These are phyloP conservation scores for Zygnema cylindricum DNA, from an alignment of 139 green algal species.

Conservation along the genomic window DNA sequence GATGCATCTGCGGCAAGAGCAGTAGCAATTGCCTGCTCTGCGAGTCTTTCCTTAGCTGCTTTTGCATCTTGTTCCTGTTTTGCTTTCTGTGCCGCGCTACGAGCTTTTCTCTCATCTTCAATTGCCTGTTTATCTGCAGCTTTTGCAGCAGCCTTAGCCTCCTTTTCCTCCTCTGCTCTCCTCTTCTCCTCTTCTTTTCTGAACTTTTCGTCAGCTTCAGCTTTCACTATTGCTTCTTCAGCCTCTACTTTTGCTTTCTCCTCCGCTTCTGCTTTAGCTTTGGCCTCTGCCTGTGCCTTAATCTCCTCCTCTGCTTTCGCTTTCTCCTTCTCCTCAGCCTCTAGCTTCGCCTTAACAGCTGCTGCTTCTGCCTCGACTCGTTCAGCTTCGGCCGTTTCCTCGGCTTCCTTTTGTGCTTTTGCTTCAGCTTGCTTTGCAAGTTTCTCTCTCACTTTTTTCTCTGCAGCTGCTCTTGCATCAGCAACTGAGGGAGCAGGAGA, in stretches of 20 bases:
- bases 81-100: no score
- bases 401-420: constrained; percentile 6
- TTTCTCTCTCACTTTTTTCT: constrained; percentile 26
- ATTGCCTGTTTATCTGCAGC: no score
- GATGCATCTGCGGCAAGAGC: not conserved
- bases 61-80: constrained; percentile 36
- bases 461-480: constrained; percentile 35
- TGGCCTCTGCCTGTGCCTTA: no score
- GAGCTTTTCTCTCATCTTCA: no score
- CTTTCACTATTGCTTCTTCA: constrained; percentile 43
- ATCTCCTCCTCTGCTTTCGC: no score
- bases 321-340: no score
- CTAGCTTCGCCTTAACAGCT: constrained; percentile 22
- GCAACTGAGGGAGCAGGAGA: not conserved
- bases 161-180: no score
- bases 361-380: no score
- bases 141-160: constrained; percentile 31
- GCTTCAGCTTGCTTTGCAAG: constrained; percentile 24
- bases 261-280: constrained; percentile 17
- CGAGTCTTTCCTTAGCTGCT: constrained; percentile 2
- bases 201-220: constrained; percentile 7
- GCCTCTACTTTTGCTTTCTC: constrained; percentile 19
- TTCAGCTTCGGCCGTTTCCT: constrained; percentile 26
- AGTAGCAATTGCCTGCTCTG: not conserved
- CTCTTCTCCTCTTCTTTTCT: no score